A percentile compares a stretch with the other conserved stretches of the same genome.
These are phyloP conservation scores for Theobroma grandiflorum DNA, from an alignment of 441 rosid genomes.

Conservation along the genomic window DNA sequence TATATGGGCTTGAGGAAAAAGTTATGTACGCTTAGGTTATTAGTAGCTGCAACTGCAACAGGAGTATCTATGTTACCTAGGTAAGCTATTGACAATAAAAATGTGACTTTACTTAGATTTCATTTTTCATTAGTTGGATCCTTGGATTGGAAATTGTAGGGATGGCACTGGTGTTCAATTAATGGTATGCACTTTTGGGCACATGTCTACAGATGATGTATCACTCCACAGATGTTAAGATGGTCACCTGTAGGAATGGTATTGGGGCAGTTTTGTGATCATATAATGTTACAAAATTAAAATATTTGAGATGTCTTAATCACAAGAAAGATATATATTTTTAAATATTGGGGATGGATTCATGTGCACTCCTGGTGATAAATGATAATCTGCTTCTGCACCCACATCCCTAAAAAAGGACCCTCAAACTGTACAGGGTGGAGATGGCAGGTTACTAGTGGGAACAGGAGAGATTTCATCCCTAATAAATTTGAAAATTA, in stretches of 20 bases:
- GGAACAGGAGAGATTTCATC: background rate
- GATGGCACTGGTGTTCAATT: background rate
- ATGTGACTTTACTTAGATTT: background rate
- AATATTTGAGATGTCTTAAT: background rate
- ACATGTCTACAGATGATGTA: background rate
- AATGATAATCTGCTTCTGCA: background rate
- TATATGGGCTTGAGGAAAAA: background rate
- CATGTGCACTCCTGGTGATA: background rate
- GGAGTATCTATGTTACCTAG: background rate
- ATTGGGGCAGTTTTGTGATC: background rate
- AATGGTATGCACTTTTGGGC: background rate
- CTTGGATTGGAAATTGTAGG: background rate
- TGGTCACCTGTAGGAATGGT: no score
- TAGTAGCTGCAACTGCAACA: background rate
- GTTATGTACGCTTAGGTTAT: background rate
- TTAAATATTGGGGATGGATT: background rate
- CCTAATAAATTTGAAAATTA: background rate
- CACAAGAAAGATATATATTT: no score
- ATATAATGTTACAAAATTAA: background rate
- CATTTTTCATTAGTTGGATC: slow-evolving; percentile 3
- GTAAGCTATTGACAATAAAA: background rate
- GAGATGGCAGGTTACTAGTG: background rate
- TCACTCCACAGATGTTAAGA: background rate
- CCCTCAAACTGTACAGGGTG: background rate
- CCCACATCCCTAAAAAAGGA: background rate